These are phyloP conservation scores for Aureobasidium lini DNA, from an alignment of 2,329 filamentous ascomycete genomes.

Conservation along the genomic window DNA sequence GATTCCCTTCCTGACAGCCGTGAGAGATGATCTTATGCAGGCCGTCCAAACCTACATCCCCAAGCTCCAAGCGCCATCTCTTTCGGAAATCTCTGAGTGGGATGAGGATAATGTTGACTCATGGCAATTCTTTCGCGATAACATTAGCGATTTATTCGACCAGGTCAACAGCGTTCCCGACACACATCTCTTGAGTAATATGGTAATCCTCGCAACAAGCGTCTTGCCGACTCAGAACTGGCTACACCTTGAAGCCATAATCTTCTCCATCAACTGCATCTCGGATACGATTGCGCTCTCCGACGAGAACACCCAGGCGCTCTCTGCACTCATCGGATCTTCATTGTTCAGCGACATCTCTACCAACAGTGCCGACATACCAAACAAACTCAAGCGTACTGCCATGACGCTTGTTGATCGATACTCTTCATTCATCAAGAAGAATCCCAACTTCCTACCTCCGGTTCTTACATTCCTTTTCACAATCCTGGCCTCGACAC, in stretches of 20 bases:
- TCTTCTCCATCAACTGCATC: constrained; percentile 59
- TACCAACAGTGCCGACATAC: constrained; percentile 43
- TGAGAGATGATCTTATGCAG: constrained; percentile 53
- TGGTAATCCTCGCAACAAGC: constrained; percentile 37
- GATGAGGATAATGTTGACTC: constrained; percentile 59
- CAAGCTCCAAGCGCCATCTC: constrained; percentile 48
- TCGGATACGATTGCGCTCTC: constrained; percentile 41
- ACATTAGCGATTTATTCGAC: constrained; percentile 71
- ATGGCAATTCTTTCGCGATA: constrained; percentile 66
- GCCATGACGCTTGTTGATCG: constrained; percentile 63
- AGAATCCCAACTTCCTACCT: constrained; percentile 59
- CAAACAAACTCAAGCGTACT: constrained; percentile 57
- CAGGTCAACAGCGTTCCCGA: constrained; percentile 56
- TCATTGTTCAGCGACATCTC: constrained; percentile 47
- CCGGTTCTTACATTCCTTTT: constrained; percentile 69
- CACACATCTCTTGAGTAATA: constrained; percentile 37
- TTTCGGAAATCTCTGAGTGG: constrained; percentile 55
- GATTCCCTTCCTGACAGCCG: constrained; percentile 50
- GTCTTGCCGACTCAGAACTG: constrained; percentile 37
- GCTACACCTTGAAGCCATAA: constrained; percentile 44
- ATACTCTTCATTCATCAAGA: constrained; percentile 70
- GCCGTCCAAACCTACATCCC: constrained; percentile 29
- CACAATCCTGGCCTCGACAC: constrained; percentile 52
- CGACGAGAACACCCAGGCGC: constrained; percentile 47
- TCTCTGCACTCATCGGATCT: constrained; percentile 57